phyloP scores from a whole-genome alignment of 805 yeast species.

The Wickerhamiella sergipiensis region DNA sequence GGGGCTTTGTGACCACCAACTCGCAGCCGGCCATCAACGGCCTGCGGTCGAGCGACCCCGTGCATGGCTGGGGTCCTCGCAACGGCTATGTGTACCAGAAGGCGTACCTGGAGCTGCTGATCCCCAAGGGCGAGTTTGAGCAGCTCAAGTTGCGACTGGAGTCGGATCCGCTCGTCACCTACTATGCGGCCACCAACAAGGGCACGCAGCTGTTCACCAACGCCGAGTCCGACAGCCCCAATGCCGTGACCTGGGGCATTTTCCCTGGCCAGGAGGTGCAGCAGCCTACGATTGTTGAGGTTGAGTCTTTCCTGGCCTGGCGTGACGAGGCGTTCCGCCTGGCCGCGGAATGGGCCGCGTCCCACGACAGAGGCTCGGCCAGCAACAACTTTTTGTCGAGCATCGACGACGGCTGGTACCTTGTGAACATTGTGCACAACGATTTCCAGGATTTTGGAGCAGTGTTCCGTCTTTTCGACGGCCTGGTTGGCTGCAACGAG shows the following conservation, averaged over 20 bases:
- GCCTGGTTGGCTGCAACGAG: not conserved
- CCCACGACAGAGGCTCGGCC: constrained; percentile 20
- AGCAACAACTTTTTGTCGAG: constrained; percentile 32
- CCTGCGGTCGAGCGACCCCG: constrained; percentile 48
- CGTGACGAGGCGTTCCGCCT: constrained; percentile 86
- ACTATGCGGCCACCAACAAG: constrained; percentile 45
- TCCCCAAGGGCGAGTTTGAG: constrained; percentile 42
- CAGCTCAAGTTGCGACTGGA: constrained; percentile 36
- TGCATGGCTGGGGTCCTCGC: constrained; percentile 91
- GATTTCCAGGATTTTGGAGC: constrained; percentile 35
- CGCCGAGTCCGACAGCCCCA: constrained; percentile 61
- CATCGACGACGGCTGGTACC: constrained; percentile 46
- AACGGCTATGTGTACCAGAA: constrained; percentile 91
- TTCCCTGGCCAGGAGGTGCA: constrained; percentile 90
- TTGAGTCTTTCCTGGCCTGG: constrained; percentile 88
- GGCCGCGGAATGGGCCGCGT: constrained; percentile 58
- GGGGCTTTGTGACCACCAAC: constrained; percentile 69
- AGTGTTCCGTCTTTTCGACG: constrained; percentile 20
- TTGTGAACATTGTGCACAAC: constrained; percentile 85
- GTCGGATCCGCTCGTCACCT: constrained; percentile 44
- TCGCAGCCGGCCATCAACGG: constrained; percentile 93
- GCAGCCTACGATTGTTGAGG: constrained; percentile 94
- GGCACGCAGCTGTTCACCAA: constrained; percentile 50
- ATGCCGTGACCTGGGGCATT: constrained; percentile 97
- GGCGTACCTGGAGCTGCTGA: constrained; percentile 76